Evolutionary conservation across 179 eudicot species (phyloP).

Genomic region (Sideroxylon spinosum): DNA sequence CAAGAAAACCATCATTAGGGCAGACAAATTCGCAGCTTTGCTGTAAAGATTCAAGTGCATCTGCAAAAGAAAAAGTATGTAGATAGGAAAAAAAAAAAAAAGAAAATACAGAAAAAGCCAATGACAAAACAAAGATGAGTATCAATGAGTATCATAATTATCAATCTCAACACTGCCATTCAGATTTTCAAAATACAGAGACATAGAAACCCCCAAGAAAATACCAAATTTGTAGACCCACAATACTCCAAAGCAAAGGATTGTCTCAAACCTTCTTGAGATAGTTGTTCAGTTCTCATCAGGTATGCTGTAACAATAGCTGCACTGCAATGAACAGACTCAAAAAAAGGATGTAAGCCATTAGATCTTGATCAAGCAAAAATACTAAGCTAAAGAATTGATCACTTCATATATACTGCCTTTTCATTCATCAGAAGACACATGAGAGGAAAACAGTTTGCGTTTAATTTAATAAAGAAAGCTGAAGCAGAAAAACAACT

Average conservation of each 20-base stretch:
- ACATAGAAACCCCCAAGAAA: slow-evolving; percentile 5
- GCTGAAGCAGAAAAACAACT: too few species aligned
- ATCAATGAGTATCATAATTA: not conserved
- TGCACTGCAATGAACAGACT: slow-evolving; percentile 68
- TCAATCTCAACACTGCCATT: not conserved
- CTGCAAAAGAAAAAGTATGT: slow-evolving; percentile 34
- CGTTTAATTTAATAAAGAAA: too few species aligned
- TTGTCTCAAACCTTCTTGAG: slow-evolving; percentile 69
- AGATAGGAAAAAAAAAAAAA: too few species aligned
- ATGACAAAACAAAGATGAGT: slow-evolving; percentile 11
- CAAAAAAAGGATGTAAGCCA: slow-evolving; percentile 36
- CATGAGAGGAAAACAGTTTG: too few species aligned
- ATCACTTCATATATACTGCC: too few species aligned
- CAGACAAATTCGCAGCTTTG: slow-evolving; percentile 72
- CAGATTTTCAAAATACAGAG: not conserved
- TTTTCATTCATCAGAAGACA: too few species aligned
- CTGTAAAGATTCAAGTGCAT: slow-evolving; percentile 73
- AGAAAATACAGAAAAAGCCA: slow-evolving; percentile 9
- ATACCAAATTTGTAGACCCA: slow-evolving; percentile 8
- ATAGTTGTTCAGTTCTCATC: slow-evolving; percentile 81
- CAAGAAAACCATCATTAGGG: slow-evolving; percentile 94
- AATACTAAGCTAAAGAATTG: slow-evolving; percentile 22
- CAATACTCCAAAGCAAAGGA: slow-evolving; percentile 16
- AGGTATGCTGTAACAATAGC: slow-evolving; percentile 87
- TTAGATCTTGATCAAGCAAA: slow-evolving; percentile 35